These are phyloP conservation scores for Salix arbutifolia DNA, from an alignment of 345 rosid genomes.

Conservation along the genomic window DNA sequence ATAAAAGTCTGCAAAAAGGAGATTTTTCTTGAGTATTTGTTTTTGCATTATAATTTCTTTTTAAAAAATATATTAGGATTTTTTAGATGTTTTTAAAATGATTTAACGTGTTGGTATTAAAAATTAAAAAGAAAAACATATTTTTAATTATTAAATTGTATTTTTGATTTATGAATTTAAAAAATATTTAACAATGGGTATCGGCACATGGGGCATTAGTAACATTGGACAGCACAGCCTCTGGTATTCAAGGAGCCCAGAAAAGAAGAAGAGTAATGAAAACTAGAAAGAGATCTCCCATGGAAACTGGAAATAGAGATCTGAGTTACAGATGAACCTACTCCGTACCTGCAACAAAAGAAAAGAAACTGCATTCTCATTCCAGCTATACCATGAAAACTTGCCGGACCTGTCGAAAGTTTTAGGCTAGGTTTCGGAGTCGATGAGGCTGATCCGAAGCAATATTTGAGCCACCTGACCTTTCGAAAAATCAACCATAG, in stretches of 20 bases:
- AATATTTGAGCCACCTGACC: not conserved
- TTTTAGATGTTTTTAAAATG: too few relatives aligned
- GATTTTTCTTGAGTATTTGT: too few relatives aligned
- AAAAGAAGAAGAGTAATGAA: not conserved
- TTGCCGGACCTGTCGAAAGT: slow-evolving; percentile 7
- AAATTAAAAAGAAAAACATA: too few relatives aligned
- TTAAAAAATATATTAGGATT: too few relatives aligned
- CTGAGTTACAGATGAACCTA: slow-evolving; percentile 23
- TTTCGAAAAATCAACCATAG: not conserved
- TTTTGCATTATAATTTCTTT: too few relatives aligned
- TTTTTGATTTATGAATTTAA: too few relatives aligned
- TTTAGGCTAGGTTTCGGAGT: not conserved
- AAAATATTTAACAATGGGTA: too few relatives aligned
- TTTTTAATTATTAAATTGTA: too few relatives aligned
- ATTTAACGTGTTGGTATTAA: too few relatives aligned
- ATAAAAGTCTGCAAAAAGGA: too few relatives aligned
- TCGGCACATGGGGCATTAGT: too few relatives aligned
- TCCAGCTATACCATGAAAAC: slow-evolving; percentile 6
- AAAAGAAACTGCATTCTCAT: not conserved
- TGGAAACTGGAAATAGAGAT: slow-evolving; percentile 2
- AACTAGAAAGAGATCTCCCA: not conserved
- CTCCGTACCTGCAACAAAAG: slow-evolving; percentile 3
- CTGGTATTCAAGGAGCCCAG: not conserved
- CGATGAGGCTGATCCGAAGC: not conserved
- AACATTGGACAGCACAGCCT: too few relatives aligned